These are phyloP conservation scores for Ophiostoma sp. DNA, from an alignment of 2,329 filamentous ascomycete genomes.

Conservation along the genomic window DNA sequence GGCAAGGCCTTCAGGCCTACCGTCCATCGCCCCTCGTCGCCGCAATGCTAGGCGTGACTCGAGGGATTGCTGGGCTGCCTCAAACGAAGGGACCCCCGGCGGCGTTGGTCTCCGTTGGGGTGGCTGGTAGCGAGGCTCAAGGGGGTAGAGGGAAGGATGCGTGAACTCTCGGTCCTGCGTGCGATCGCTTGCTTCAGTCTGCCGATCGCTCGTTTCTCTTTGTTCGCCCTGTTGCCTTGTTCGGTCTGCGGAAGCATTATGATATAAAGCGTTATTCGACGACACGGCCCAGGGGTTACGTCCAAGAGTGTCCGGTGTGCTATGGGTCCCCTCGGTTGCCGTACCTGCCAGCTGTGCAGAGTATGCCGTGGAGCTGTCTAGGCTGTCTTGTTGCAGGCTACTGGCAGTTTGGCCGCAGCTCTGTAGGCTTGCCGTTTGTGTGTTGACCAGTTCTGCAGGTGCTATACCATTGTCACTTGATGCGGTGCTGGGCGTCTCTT, in stretches of 20 bases:
- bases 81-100: slow-evolving; percentile 25
- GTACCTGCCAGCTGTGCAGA: not conserved
- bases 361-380: not conserved
- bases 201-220: not conserved
- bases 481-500: slow-evolving; percentile 23
- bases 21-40: not conserved
- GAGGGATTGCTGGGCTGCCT: slow-evolving; percentile 16
- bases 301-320: not conserved
- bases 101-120: slow-evolving; percentile 25
- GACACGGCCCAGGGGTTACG: not conserved
- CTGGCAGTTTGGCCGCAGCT: not conserved
- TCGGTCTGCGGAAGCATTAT: not conserved
- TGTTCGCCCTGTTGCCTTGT: not conserved
- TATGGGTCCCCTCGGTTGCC: not conserved
- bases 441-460: slow-evolving; percentile 17
- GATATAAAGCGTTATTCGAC: not conserved
- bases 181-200: not conserved
- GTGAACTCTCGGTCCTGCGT: not conserved
- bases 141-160: slow-evolving; percentile 18
- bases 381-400: not conserved
- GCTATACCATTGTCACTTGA: slow-evolving; percentile 24
- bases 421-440: not conserved
- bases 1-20: not conserved
- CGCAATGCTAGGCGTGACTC: slow-evolving; percentile 19
- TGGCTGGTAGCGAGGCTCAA: slow-evolving; percentile 23